Base-by-base conservation (phyloP, 2,329 filamentous ascomycete species). In the Alternaria tenuissima region DNA sequence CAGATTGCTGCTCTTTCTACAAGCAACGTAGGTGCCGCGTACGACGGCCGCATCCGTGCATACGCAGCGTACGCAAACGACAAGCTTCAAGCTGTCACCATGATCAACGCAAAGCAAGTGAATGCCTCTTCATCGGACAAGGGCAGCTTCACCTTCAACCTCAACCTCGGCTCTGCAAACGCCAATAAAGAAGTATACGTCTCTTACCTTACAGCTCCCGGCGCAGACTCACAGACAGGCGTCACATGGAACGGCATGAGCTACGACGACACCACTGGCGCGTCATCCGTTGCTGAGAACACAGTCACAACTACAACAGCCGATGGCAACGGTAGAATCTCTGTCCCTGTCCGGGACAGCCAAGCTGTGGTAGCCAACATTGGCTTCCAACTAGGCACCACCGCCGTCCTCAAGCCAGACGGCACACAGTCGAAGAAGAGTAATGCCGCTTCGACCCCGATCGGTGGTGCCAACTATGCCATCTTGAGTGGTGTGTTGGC, bases 171-270 rank as follows among this genome's bases (percentile, higher is more conserved):
- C 8, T 76, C 79, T 7, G 67, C 66, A 7, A 74, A 80, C 48
- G 75, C 74, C 4, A 80, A 81, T 53, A 76, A 82, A 65, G 73
- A 77, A 14, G 72, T 84, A n/a, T 81, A 79, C 63, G 73, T 85
- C 20, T 79, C 82, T 4, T 81, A 81, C 66, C 79, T 85, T 38
- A 84, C 80, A n/a, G 80, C 76, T 30, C 71, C 76, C 16, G 82
- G 83, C 32, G 78, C 81, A 9, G 82, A 84, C 56, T 74, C 78
- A 7, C 77, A 78, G 14, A 62, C 70, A 41, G 78, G 78, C 48
- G 81, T 80, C 2, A 81, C 79, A 7, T 85, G 79, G 78, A 83
- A 84, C 67, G 82, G 82, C 46, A 74, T 85, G 64, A 77, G 74
- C 61, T 85, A 79, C 70, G 63, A 74, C 47, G 79, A 76, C 60